Evolutionary conservation across 2,329 filamentous ascomycete species (phyloP).

Genomic region (Colletotrichum sp.): DNA sequence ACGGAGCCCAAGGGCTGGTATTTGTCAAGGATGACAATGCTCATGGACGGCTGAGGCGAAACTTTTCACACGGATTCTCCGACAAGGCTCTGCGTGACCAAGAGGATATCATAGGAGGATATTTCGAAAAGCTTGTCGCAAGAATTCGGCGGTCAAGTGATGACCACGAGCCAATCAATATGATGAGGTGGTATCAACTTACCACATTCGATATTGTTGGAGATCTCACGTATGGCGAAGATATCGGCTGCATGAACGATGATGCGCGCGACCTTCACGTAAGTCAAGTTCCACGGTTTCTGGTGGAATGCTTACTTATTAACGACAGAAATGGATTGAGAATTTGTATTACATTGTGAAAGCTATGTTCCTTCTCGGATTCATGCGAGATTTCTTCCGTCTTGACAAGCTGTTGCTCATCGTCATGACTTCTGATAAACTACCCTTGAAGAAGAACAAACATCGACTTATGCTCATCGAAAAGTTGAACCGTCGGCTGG

Average conservation of each 20-base stretch:
- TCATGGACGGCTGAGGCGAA: slow-evolving; percentile 12
- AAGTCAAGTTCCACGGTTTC: background rate
- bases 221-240: slow-evolving; percentile 20
- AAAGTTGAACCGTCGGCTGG: background rate
- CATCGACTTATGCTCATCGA: background rate
- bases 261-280: slow-evolving; percentile 8
- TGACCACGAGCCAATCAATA: slow-evolving; percentile 19
- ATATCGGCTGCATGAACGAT: slow-evolving; percentile 19
- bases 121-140: slow-evolving; percentile 28
- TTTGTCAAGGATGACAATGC: background rate
- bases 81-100: slow-evolving; percentile 31
- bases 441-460: background rate
- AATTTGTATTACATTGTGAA: slow-evolving; percentile 3
- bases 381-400: background rate
- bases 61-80: slow-evolving; percentile 32
- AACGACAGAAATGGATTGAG: background rate
- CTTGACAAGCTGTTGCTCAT: background rate
- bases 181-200: slow-evolving; percentile 14
- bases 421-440: background rate
- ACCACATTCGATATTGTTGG: slow-evolving; percentile 21
- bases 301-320: background rate
- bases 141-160: background rate
- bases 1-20: background rate
- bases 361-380: background rate
- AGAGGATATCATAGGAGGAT: slow-evolving; percentile 27